These are phyloP conservation scores for Tetracentron sinense DNA, from an alignment of 164 flowering plant genomes.

Conservation along the genomic window DNA sequence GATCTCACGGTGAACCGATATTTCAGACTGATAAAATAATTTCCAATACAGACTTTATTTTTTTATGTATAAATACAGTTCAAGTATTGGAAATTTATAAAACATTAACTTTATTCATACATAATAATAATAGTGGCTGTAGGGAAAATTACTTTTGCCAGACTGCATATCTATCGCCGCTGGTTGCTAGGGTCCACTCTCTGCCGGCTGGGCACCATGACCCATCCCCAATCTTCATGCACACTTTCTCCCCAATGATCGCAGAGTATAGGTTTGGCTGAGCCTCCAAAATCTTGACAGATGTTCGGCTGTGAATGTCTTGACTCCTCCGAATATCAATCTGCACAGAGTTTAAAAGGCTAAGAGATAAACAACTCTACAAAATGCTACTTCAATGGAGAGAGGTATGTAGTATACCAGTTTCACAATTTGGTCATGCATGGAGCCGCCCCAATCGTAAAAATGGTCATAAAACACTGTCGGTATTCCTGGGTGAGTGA, in stretches of 20 bases:
- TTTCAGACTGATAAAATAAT: too few relatives aligned
- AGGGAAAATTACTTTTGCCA: constrained; percentile 52
- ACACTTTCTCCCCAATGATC: constrained; percentile 59
- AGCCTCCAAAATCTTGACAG: constrained; percentile 69
- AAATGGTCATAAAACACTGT: constrained; percentile 87
- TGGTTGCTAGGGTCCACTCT: constrained; percentile 79
- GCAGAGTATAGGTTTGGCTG: constrained; percentile 76
- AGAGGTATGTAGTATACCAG: constrained; percentile 45
- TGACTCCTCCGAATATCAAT: constrained; percentile 56
- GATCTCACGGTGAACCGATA: too few relatives aligned
- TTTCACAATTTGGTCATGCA: constrained; percentile 78
- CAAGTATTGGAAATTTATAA: neutral
- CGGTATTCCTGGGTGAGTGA: constrained; percentile 93
- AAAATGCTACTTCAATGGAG: constrained; percentile 1
- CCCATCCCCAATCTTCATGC: constrained; percentile 89
- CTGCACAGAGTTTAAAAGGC: constrained; percentile 32
- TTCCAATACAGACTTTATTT: too few relatives aligned
- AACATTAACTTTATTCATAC: constrained; percentile 1
- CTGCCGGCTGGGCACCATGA: constrained; percentile 83
- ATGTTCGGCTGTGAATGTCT: constrained; percentile 68
- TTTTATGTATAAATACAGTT: too few relatives aligned
- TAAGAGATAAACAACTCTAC: neutral
- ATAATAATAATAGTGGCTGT: neutral
- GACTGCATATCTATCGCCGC: constrained; percentile 78
- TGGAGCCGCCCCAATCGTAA: constrained; percentile 69